Conservation (phyloP, 2,329 filamentous ascomycete species). For the Neofusicoccum umdonicola region DNA sequence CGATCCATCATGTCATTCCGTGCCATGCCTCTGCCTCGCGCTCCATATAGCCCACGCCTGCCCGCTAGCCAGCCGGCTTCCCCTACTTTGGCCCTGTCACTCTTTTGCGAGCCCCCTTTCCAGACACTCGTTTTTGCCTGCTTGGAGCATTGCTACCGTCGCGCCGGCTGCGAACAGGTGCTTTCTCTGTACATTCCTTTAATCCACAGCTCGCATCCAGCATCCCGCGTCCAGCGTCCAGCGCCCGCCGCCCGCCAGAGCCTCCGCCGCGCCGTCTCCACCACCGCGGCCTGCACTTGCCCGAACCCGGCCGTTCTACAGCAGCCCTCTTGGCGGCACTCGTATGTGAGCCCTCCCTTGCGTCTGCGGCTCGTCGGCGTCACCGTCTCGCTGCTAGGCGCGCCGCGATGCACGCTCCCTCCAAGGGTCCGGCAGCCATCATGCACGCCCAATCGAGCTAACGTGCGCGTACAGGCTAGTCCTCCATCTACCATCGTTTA, state of each 20-base stretch:
- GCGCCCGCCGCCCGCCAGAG: too few species aligned
- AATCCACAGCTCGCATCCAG: neutral
- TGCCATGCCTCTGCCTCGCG: neutral
- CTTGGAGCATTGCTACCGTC: constrained; percentile 12
- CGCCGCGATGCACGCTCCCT: constrained; percentile 26
- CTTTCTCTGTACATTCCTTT: constrained; percentile 18
- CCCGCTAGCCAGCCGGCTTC: neutral
- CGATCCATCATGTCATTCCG: neutral
- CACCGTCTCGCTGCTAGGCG: constrained; percentile 6
- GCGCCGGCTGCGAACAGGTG: constrained; percentile 12
- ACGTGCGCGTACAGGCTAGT: constrained; percentile 5
- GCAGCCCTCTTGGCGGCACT: constrained; percentile 61
- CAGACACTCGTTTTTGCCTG: neutral
- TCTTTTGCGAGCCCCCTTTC: constrained; percentile 8
- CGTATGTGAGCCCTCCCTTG: constrained; percentile 50
- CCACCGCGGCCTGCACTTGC: too few species aligned
- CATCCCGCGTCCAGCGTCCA: too few species aligned
- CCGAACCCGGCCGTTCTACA: neutral
- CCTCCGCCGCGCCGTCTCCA: too few species aligned
- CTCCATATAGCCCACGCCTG: constrained; percentile 8
- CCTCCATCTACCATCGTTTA: constrained; percentile 18
- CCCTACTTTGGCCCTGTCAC: constrained; percentile 18
- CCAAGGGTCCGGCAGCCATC: constrained; percentile 5
- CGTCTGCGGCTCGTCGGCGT: constrained; percentile 9
- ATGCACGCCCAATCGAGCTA: constrained; percentile 15